Base-by-base conservation (phyloP, 129 eudicot genomes). In the Tagetes erecta region DNA sequence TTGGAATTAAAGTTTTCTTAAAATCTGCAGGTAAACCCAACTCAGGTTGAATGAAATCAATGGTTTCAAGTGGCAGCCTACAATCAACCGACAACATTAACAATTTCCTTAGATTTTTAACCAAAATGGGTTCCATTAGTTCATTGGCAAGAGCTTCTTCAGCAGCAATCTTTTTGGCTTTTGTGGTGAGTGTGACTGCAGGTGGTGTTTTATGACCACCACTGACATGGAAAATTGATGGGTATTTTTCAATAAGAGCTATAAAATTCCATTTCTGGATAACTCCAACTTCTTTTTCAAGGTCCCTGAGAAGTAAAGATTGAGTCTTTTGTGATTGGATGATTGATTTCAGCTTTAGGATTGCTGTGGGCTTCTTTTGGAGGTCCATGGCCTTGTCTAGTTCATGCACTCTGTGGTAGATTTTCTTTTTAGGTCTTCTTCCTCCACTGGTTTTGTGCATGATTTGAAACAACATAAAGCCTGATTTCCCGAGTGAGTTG, bases 81-180 rank as follows among this genome's bases (percentile, higher is more conserved):
- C 97, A 94, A 71, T 94, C 98, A 82, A 90, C 84, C 0, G 97
- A 88, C 76, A 94, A 78, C 98, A 94, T 94, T 70, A 94, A 88
- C 79, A 94, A 33, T 79, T 90, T 94, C 80, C 88, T 84, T 49
- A 94, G 47, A 59, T 86, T 90, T 47, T 80, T 90, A 31, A 90
- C 96, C 84, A 90, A 71, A 84, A 90, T 83, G 50, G 97, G 96
- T 71, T 94, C 98, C 96, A 94, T 94, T 38, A 72, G 82, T 64
- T 47, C 81, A 73, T 75, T 84, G 33, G 89, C 91, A 40, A 75
- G 67, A 73, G 34, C 80, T 81, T 93, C 97, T 34, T 83, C 89
- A 56, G 80, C 84, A 10, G 92, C 88, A 76, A 90, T 70, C 75
- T 79, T 86, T 72, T 74, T 68, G 3, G 97, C 96, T 63, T 84